A percentile compares a stretch with the other conserved stretches of the same genome.
Evolutionary conservation across 1,284 basidiomycete genomes (phyloP).

Genomic region (Moesziomyces sp.): DNA sequence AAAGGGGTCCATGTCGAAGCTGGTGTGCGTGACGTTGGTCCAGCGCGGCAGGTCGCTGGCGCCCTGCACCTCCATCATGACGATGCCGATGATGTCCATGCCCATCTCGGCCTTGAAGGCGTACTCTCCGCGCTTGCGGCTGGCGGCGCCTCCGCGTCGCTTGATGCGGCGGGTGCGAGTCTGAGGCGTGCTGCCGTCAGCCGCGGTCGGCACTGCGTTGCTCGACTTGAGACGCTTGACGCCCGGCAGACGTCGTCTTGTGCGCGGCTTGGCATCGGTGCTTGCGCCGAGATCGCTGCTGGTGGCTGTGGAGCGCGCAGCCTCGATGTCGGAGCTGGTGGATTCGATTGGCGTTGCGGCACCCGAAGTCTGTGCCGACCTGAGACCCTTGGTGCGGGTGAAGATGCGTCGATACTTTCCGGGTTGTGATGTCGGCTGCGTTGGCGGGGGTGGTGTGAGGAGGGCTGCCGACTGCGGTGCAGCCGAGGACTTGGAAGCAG

Average conservation of each 20-base stretch:
- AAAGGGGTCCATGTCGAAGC: conserved; percentile 98
- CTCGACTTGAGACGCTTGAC: conserved; percentile 24
- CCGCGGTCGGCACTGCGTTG: conserved; percentile 7
- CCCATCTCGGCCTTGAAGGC: conserved; percentile 73
- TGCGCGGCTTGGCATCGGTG: conserved; percentile 17
- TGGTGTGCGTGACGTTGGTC: conserved; percentile 76
- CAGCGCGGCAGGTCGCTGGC: conserved; percentile 86
- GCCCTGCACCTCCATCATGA: conserved; percentile 80
- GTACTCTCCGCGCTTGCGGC: conserved; percentile 68
- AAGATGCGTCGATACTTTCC: conserved; percentile 43
- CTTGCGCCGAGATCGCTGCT: conserved; percentile 4
- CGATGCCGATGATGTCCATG: conserved; percentile 89
- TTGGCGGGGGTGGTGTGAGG: conserved; percentile 25
- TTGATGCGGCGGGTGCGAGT: conserved; percentile 8
- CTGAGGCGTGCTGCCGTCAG: neutral
- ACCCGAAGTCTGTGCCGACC: conserved; percentile 27
- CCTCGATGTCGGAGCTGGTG: conserved; percentile 20
- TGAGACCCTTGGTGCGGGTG: conserved; percentile 24
- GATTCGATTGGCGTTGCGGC: conserved; percentile 23
- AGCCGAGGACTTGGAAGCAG: conserved; percentile 1
- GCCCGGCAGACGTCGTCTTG: conserved; percentile 26
- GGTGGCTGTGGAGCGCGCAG: conserved; percentile 20
- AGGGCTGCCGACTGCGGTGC: conserved; percentile 4
- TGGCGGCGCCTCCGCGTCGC: conserved; percentile 49
- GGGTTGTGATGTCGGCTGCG: neutral